Base-by-base conservation (phyloP, 768 basidiomycete genomes). In the Thelephora aurantiotincta region DNA sequence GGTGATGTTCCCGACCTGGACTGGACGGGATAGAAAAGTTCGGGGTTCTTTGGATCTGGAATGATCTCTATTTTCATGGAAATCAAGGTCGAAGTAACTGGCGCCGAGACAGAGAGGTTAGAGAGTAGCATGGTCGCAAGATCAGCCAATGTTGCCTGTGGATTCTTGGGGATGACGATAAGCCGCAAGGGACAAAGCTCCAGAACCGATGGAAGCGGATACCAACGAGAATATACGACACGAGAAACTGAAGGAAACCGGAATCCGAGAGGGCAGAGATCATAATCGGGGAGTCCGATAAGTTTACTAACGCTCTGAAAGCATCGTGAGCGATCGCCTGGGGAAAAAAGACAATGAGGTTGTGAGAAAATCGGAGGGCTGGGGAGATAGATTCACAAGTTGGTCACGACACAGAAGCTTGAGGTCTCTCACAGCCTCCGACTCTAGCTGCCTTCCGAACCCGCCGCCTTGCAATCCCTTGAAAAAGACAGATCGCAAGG, bases 41-140 rank as follows among this genome's bases (percentile, higher is more conserved):
- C 70, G 12, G 72, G 66, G n/a, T 72, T 65, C 16, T 66, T 63
- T 6, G 65, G 51, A 47, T 72, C 70, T 7, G 67, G 62, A 14
- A 86, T 69, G 41, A 92, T 67, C 2, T 78, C 65, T 43, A 96
- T 72, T 50, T 75, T 75, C 38, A 92, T 66, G 1, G 68, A 68
- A 5, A 90, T 65, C 7, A 98, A 61, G 6, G 71, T 61, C 9
- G 73, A 66, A 53, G 86, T 82, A 46, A 84, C 74, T 0, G 73
- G 63, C 2, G 84, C 70, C 38, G 86, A 80, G 4, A 84, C 74
- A 7, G 90, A 86, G 33, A 96, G 67, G 65, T 98, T 98, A n/a
- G 92, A 94, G 9, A 98, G 73, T 1, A 97, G 71, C 94, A 98
- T 98, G n/a, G 89, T 75, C 2, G 92, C 90, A 16, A 98, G 77